phyloP scores from a whole-genome alignment of 805 yeast species.

The Nakazawaea ernobii region DNA sequence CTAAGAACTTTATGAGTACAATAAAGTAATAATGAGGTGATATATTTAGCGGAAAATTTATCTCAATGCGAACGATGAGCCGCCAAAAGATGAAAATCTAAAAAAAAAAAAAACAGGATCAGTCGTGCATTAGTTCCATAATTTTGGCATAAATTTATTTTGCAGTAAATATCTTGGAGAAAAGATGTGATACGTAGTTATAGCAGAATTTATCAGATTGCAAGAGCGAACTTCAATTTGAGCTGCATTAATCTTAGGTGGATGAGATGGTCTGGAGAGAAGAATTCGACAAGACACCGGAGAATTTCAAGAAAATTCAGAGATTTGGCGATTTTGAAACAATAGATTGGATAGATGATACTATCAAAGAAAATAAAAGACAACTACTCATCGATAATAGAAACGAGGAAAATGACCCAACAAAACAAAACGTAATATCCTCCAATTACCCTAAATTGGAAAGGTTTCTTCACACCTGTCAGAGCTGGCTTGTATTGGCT shows the following conservation, averaged over 20 bases:
- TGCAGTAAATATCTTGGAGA: too few relatives aligned
- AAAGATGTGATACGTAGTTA: too few relatives aligned
- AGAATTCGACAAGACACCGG: constrained; percentile 1
- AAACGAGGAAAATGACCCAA: not conserved
- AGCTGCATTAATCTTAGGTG: not conserved
- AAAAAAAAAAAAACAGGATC: too few relatives aligned
- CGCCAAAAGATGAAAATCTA: too few relatives aligned
- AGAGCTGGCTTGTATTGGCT: constrained; percentile 71
- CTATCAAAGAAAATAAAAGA: constrained; percentile 38
- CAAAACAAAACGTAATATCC: constrained; percentile 13
- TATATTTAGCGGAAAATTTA: too few relatives aligned
- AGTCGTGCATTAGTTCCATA: too few relatives aligned
- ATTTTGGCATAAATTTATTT: too few relatives aligned
- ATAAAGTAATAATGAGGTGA: too few relatives aligned
- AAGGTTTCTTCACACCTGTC: constrained; percentile 31
- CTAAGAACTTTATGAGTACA: too few relatives aligned
- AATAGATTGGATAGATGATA: constrained; percentile 67
- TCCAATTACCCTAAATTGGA: constrained; percentile 16
- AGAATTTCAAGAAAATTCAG: constrained; percentile 24
- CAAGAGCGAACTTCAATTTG: too few relatives aligned
- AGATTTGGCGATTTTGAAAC: constrained; percentile 59
- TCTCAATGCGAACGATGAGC: too few relatives aligned
- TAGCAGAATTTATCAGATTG: too few relatives aligned
- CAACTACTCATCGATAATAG: constrained; percentile 17
- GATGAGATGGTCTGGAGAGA: constrained; percentile 7